These are phyloP conservation scores for Aspergillus vadensis DNA, from an alignment of 2,329 filamentous ascomycete species.

Conservation along the genomic window DNA sequence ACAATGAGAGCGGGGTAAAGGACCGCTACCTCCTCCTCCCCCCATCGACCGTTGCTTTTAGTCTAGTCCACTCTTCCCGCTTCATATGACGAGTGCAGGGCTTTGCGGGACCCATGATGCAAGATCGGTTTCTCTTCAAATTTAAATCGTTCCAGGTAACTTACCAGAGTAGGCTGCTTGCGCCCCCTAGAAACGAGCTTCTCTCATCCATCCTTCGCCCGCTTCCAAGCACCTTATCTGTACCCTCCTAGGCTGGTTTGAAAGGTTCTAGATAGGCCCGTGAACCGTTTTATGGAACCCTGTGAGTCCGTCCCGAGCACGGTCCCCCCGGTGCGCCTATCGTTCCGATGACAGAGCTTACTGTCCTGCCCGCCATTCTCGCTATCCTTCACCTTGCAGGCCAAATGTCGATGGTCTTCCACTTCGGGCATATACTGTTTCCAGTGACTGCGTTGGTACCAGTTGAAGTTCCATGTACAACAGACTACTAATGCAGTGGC, in stretches of 20 bases:
- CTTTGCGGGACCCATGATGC: constrained; percentile 3
- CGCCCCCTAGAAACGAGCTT: neutral
- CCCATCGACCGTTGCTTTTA: neutral
- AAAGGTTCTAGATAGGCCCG: constrained; percentile 4
- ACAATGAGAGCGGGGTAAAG: constrained; percentile 13
- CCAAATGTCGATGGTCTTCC: neutral
- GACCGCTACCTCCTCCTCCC: neutral
- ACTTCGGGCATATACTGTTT: neutral
- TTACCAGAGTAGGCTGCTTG: neutral
- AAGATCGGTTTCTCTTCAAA: constrained; percentile 7
- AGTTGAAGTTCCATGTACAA: no score
- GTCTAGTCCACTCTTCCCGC: neutral
- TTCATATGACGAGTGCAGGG: neutral
- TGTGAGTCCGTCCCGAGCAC: constrained; percentile 1
- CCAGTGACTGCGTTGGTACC: neutral
- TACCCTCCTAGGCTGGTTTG: neutral
- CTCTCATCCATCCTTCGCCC: neutral
- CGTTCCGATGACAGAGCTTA: neutral
- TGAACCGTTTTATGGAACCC: constrained; percentile 8
- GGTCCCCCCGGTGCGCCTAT: neutral
- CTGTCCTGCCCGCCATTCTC: neutral
- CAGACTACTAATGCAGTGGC: neutral
- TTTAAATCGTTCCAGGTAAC: neutral
- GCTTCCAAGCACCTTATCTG: constrained; percentile 3
- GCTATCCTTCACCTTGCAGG: neutral